A percentile compares a stretch with the other conserved stretches of the same genome.
Conservation (phyloP, 441 rosid genomes). For the Lepidium campestre region DNA sequence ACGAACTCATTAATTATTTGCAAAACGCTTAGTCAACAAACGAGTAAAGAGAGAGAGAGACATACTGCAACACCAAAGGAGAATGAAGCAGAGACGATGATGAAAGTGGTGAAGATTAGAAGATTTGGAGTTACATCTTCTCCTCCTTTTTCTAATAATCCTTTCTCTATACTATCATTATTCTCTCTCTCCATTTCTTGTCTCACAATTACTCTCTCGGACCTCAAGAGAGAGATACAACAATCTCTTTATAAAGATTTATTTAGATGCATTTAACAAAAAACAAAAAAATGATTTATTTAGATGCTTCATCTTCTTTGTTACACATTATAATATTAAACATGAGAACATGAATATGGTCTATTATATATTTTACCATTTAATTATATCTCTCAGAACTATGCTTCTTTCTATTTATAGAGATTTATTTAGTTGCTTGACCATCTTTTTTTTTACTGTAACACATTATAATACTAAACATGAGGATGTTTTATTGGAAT, state of each 20-base stretch:
- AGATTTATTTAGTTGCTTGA: not conserved
- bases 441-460: not conserved
- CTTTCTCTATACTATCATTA: conserved; percentile 8
- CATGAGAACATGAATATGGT: no score
- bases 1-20: not conserved
- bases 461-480: not conserved
- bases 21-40: no score
- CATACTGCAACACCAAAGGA: conserved; percentile 32
- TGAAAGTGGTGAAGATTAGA: conserved; percentile 28
- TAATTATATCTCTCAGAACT: no score
- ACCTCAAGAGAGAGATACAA: not conserved
- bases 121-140: conserved; percentile 6
- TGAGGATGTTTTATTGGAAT: not conserved
- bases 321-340: no score
- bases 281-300: no score
- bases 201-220: not conserved
- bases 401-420: not conserved
- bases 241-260: not conserved
- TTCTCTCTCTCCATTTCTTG: conserved; percentile 19
- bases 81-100: conserved; percentile 35
- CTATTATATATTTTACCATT: no score
- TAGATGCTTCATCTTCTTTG: no score
- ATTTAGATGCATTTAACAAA: not conserved
- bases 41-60: not conserved
- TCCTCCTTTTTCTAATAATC: no score